Evolutionary conservation across 352 stramenopile species (phyloP).

Genomic region (Pythium scleroteichum): DNA sequence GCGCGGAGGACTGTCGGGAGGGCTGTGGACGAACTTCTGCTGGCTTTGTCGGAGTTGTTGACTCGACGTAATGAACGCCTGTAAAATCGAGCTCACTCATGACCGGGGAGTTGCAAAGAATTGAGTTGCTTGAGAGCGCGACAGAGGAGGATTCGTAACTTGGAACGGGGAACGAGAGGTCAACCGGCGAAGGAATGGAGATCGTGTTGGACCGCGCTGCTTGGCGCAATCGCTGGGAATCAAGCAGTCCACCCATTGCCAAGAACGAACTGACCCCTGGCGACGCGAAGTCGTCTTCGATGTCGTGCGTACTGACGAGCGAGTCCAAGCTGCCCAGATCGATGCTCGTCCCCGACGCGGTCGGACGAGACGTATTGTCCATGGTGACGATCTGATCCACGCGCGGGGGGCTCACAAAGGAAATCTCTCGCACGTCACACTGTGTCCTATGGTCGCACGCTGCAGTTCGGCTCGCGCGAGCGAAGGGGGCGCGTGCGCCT

Average conservation of each 20-base stretch:
- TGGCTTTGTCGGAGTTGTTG: conserved; percentile 1
- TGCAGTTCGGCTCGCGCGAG: too few species aligned
- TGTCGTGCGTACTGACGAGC: neutral
- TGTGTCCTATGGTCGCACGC: too few species aligned
- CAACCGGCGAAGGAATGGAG: conserved; percentile 2
- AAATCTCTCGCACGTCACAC: too few species aligned
- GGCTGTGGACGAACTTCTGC: neutral
- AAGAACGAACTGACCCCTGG: neutral
- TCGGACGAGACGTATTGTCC: neutral
- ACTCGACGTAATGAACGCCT: conserved; percentile 9
- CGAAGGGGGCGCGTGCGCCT: neutral
- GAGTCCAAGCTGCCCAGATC: conserved; percentile 20
- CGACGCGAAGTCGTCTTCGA: neutral
- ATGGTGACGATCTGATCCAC: neutral
- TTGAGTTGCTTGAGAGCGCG: conserved; percentile 9
- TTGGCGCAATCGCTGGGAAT: neutral
- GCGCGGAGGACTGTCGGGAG: neutral
- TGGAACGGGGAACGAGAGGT: conserved; percentile 3
- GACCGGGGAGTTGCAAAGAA: conserved; percentile 10
- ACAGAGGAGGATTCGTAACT: conserved; percentile 7
- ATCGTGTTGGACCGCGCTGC: conserved; percentile 8
- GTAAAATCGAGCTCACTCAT: conserved; percentile 9
- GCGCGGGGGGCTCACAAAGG: too few species aligned
- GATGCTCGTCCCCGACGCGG: conserved; percentile 1
- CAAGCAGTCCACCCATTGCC: neutral